These are phyloP conservation scores for Huntiella omanensis DNA, from an alignment of 2,329 filamentous ascomycete species.

Conservation along the genomic window DNA sequence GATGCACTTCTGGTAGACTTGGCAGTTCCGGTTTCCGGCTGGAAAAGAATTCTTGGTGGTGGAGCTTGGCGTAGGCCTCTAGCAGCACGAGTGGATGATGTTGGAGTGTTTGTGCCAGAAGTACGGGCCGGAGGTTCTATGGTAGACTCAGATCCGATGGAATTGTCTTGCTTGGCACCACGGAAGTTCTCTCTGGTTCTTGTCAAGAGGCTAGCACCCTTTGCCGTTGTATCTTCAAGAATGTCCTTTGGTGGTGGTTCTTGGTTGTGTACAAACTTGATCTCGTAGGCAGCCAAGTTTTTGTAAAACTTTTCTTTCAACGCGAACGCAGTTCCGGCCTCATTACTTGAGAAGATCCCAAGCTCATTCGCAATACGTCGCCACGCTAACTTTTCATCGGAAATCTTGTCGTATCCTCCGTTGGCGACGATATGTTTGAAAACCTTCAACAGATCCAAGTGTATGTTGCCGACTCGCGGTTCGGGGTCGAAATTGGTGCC, in stretches of 20 bases:
- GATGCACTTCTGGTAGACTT: conserved; percentile 24
- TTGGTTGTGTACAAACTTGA: conserved; percentile 55
- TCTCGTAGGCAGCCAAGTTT: conserved; percentile 74
- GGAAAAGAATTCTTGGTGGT: conserved; percentile 66
- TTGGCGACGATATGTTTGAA: conserved; percentile 59
- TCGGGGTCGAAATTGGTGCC: conserved; percentile 64
- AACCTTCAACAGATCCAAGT: conserved; percentile 59
- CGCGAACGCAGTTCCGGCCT: conserved; percentile 67
- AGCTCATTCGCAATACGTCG: conserved; percentile 60
- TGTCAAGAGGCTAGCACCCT: conserved; percentile 60
- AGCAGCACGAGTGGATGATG: conserved; percentile 33
- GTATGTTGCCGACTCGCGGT: conserved; percentile 59
- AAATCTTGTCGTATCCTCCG: conserved; percentile 75
- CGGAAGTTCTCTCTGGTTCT: conserved; percentile 62
- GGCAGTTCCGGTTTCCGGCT: conserved; percentile 52
- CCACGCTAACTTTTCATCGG: conserved; percentile 71
- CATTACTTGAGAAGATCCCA: conserved; percentile 53
- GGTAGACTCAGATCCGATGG: conserved; percentile 38
- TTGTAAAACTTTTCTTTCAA: conserved; percentile 83
- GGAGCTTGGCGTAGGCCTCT: conserved; percentile 63
- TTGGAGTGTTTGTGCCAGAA: conserved; percentile 28
- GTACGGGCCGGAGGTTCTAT: conserved; percentile 40
- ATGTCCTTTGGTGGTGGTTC: conserved; percentile 79
- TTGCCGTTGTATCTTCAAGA: conserved; percentile 70
- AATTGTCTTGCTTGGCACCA: conserved; percentile 26